Percentiles rank a stretch among this genome's conserved stretches.
Conservation (phyloP, 2,329 filamentous ascomycete species). For the Nannizziopsis arthrosporioides region DNA sequence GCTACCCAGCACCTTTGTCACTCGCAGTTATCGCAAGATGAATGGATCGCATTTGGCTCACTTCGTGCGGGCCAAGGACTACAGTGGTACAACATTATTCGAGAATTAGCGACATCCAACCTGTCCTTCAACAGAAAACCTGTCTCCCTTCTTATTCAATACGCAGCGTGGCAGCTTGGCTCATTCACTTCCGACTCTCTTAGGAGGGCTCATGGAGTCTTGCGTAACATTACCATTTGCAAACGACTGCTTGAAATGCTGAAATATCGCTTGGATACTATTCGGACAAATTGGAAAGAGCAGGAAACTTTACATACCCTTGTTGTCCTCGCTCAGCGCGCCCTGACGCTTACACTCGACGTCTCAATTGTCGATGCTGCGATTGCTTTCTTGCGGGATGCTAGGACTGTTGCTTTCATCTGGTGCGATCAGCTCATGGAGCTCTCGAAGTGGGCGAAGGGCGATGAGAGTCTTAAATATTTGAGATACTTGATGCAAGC, state of each 20-base stretch:
- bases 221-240: constrained; percentile 34
- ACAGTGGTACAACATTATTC: constrained; percentile 47
- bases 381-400: constrained; percentile 23
- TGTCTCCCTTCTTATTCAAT: constrained; percentile 38
- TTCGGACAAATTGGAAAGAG: constrained; percentile 42
- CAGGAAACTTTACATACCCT: constrained; percentile 39
- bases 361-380: constrained; percentile 18
- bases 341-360: constrained; percentile 32
- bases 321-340: constrained; percentile 31
- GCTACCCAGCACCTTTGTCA: constrained; percentile 42
- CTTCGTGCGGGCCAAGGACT: constrained; percentile 40
- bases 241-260: constrained; percentile 26
- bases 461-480: constrained; percentile 24
- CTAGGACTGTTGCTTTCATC: constrained; percentile 26
- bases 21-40: constrained; percentile 37
- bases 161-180: constrained; percentile 32
- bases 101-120: constrained; percentile 38
- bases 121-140: constrained; percentile 43
- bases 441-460: constrained; percentile 18
- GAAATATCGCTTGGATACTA: constrained; percentile 21
- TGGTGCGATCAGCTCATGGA: constrained; percentile 33
- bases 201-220: constrained; percentile 21
- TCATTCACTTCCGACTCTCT: constrained; percentile 23
- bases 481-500: constrained; percentile 29
- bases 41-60: constrained; percentile 44